Percentiles rank a stretch among this genome's conserved stretches.
phyloP scores from a whole-genome alignment of 306 rosid species.

The Rosa chinensis region DNA sequence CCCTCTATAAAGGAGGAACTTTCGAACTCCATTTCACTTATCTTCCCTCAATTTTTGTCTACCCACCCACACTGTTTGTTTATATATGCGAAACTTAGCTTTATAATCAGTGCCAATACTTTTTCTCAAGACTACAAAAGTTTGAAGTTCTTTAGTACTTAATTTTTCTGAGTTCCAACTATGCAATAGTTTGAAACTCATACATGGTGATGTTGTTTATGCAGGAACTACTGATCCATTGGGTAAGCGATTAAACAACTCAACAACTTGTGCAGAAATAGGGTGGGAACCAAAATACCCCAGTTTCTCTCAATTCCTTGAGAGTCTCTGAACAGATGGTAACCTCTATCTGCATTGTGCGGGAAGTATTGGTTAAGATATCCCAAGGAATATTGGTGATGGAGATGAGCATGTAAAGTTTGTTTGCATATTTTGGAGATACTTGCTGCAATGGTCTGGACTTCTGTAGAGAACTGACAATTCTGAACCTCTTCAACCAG shows the following conservation, averaged over 20 bases:
- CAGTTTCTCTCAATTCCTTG: conserved; percentile 72
- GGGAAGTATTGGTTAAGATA: neutral
- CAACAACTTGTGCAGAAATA: conserved; percentile 63
- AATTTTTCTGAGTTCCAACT: neutral
- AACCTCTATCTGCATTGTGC: conserved; percentile 3
- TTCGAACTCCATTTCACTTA: neutral
- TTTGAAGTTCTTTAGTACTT: neutral
- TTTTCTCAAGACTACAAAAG: neutral
- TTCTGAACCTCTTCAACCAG: neutral
- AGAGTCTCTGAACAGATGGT: conserved; percentile 42
- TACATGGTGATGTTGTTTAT: conserved; percentile 2
- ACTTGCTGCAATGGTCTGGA: neutral
- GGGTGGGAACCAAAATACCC: conserved; percentile 97
- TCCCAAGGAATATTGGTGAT: neutral
- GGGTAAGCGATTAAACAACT: conserved; percentile 88
- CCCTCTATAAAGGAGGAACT: neutral
- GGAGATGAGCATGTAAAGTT: neutral
- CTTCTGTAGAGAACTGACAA: conserved; percentile 11
- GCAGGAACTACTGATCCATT: conserved; percentile 77
- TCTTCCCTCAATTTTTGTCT: neutral
- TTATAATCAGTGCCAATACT: no score
- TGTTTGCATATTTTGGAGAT: neutral
- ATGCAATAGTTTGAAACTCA: neutral
- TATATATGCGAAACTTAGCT: neutral
- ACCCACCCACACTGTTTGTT: neutral